Evolutionary conservation across 345 rosid species (phyloP).

Genomic region (Arabis hirsuta): DNA sequence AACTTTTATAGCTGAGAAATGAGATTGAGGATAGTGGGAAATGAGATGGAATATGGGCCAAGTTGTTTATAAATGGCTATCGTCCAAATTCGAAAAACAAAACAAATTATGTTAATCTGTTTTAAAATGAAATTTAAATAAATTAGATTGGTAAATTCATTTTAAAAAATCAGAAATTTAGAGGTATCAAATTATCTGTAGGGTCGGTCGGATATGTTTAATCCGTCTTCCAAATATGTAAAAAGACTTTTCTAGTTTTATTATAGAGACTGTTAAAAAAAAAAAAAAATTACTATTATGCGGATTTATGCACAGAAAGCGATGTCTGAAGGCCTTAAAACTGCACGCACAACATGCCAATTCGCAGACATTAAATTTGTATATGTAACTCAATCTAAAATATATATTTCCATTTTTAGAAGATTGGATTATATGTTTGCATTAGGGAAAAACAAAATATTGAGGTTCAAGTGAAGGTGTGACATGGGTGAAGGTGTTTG

Average conservation of each 20-base stretch:
- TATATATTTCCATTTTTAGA: no score
- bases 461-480: constrained; percentile 12
- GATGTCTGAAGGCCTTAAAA: constrained; percentile 21
- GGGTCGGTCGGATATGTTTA: not conserved
- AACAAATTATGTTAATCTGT: not conserved
- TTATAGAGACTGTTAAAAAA: no score
- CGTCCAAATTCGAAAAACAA: not conserved
- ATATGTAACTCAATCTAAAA: not conserved
- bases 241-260: not conserved
- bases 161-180: not conserved
- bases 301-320: constrained; percentile 19
- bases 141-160: no score
- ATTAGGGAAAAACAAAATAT: no score
- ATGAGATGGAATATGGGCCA: constrained; percentile 32
- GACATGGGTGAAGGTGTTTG: constrained; percentile 4
- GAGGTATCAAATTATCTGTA: not conserved
- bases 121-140: not conserved
- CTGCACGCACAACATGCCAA: constrained; percentile 25
- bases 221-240: not conserved
- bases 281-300: not conserved
- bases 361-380: constrained; percentile 2
- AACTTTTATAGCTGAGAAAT: not conserved
- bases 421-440: not conserved
- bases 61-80: constrained; percentile 12
- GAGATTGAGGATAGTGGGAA: not conserved